Evolutionary conservation across 257 asterid species (phyloP), one percentile per base, ranked within the genome.

Genomic region (Lithospermum erythrorhizon): DNA sequence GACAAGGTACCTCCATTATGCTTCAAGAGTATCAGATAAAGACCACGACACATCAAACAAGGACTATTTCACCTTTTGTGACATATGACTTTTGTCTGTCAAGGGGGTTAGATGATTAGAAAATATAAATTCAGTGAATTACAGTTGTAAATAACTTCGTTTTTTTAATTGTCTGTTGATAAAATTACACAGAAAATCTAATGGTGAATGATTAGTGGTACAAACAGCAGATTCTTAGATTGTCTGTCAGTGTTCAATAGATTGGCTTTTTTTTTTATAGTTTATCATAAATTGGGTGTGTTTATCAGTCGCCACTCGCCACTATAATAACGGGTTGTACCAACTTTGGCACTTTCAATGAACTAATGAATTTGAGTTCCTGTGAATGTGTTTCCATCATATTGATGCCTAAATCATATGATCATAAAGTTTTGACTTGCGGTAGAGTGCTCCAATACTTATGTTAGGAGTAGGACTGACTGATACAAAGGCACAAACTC

Each of bases 1-100:
- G 99, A 93, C 79, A 93, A 93, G 94, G 99, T 85, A 74, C 24
- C 35, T 24, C 8, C 60, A 56, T 55, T 55, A 9, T 59, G 48
- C 14, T 30, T 15, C 47, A 53, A 58, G 20, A 32, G 64, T 53
- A 48, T 66, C 69, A 6, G 32, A 20, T 55, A 9, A 60, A 60
- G 13, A 10, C 9, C 65, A 22, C 7, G 5, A 47, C 6, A 7
- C 27, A 35, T n/a, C n/a, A 32, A 10, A 9, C 17, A 15, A 29
- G 20, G 5, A 23, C 17, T 23, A 47, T 15, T 21, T 11, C 45
- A 6, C 45, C 45, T 49, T 19, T 71, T 47, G 65, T 25, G 45
- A 61, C 35, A 69, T 27, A 47, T 6, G 17, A 35, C 30, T 41
- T 54, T 53, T 65, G 48, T 70, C 2, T 41, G 15, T 11, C 15